Evolutionary conservation across 352 stramenopile species (phyloP), one percentile per base, ranked within the genome.

Genomic region (Porosira glacialis): DNA sequence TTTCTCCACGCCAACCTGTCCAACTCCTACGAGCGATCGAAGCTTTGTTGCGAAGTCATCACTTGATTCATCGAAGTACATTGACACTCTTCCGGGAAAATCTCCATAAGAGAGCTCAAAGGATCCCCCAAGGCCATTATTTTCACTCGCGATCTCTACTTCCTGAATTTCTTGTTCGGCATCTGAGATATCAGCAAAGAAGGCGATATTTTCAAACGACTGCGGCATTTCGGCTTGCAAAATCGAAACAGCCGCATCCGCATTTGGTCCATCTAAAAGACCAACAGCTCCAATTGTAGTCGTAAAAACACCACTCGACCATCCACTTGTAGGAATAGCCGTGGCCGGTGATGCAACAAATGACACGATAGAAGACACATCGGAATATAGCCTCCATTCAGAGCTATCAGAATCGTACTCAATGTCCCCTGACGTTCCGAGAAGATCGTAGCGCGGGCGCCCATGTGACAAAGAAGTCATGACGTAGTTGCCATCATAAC

Each of bases 91-190:
- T 6, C 66, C 21, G 15, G 51, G 59, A 17, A 62, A 71, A 38
- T 39, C 48, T 41, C 55, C 70, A n/a, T 87, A 80, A 2, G 70
- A 59, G 30, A 92, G 35, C 48, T 78, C 22, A 56, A 92, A 93
- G 24, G 70, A 81, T 13, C 86, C 85, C 44, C 81, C 59, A 51
- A 93, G 43, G 36, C 84, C 63, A 52, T 87, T 70, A 38, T 59
- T 45, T 2, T 63, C 64, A 30, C 80, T 87, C 21, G 63, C 70
- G n/a, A 90, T 26, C 26, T 72, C 56, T 27, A 93, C 74, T 13
- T 67, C 64, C 56, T 93, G 87, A 17, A 92, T 56, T 70, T 93
- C 87, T n/a, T 56, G 39, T 19, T 70, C 10, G 24, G 33, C 35
- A 45, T 30, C 22, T 38, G 64, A n/a, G 26, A 72, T 36, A 38